Conservation (phyloP, 495 filamentous ascomycete species). For the Lasiosphaeriaceae sp. region DNA sequence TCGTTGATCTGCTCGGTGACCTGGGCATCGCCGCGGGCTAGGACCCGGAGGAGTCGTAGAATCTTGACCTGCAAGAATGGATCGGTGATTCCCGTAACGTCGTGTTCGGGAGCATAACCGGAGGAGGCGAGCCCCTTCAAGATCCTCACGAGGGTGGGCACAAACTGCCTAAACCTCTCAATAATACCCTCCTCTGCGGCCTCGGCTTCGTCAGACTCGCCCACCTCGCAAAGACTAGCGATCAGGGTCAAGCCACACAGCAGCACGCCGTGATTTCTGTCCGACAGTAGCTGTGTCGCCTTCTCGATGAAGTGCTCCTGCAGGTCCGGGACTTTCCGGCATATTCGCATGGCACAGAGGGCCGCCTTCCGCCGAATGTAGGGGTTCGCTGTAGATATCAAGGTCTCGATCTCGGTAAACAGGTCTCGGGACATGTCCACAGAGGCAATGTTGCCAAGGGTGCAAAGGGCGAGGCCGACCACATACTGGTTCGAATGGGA, state of each 20-base stretch:
- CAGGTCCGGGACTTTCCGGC: constrained; percentile 93
- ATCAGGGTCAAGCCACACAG: constrained; percentile 89
- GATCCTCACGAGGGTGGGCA: constrained; percentile 74
- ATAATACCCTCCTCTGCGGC: constrained; percentile 80
- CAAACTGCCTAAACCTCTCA: constrained; percentile 83
- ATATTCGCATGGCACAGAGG: constrained; percentile 99
- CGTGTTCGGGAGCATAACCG: constrained; percentile 95
- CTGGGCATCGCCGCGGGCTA: constrained; percentile 80
- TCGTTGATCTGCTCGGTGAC: constrained; percentile 98
- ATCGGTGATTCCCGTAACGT: constrained; percentile 96
- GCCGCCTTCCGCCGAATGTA: constrained; percentile 97
- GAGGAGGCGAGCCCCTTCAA: constrained; percentile 89
- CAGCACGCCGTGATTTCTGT: constrained; percentile 90
- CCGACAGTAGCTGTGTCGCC: constrained; percentile 79
- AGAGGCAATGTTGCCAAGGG: constrained; percentile 94
- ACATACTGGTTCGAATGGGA: constrained; percentile 98
- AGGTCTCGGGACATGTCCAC: constrained; percentile 98
- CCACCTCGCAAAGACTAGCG: constrained; percentile 88
- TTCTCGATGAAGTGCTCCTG: constrained; percentile 97
- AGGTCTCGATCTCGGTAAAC: constrained; percentile 87
- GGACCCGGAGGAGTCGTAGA: constrained; percentile 73
- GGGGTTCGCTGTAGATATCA: constrained; percentile 88
- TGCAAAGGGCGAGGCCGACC: constrained; percentile 91
- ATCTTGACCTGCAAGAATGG: constrained; percentile 99
- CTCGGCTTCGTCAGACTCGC: constrained; percentile 80